Evolutionary conservation across 1,284 basidiomycete genomes (phyloP).

Genomic region (Cutaneotrichosporon cyanovorans): DNA sequence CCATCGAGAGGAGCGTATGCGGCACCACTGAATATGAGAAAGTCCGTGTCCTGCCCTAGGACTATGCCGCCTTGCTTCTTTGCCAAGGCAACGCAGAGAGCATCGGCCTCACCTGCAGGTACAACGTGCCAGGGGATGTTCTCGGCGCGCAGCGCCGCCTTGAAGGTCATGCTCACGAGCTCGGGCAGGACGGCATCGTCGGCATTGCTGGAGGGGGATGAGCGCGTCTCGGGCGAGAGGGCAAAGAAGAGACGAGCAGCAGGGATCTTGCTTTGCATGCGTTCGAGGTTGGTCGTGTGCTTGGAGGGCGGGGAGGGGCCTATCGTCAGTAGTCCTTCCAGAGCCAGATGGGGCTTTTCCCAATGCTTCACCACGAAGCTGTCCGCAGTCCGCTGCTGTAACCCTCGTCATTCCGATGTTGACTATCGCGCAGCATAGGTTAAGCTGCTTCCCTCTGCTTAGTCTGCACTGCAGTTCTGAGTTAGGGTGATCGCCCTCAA

Average conservation of each 20-base stretch:
- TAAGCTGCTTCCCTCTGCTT: too few species aligned
- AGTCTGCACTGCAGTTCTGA: too few species aligned
- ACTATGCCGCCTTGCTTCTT: constrained; percentile 66
- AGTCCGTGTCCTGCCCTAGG: constrained; percentile 72
- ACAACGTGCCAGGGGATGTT: constrained; percentile 47
- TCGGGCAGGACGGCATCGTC: constrained; percentile 58
- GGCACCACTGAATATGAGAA: constrained; percentile 54
- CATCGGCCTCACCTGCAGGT: constrained; percentile 80
- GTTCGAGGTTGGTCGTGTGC: constrained; percentile 60
- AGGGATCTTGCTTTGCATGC: constrained; percentile 55
- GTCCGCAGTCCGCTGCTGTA: too few species aligned
- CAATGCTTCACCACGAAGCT: too few species aligned
- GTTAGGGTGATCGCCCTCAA: too few species aligned
- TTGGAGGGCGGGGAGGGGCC: constrained; percentile 67
- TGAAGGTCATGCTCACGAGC: constrained; percentile 56
- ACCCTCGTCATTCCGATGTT: not conserved
- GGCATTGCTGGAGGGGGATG: constrained; percentile 64
- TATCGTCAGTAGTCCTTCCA: constrained; percentile 31
- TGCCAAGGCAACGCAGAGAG: constrained; percentile 73
- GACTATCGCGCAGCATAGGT: too few species aligned
- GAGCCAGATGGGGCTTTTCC: not conserved
- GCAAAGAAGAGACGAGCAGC: constrained; percentile 72
- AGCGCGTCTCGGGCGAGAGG: constrained; percentile 63
- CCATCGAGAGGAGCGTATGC: constrained; percentile 77
- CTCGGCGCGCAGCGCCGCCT: constrained; percentile 54